These are phyloP conservation scores for Cicer bijugum DNA, from an alignment of 306 rosid genomes.

Conservation along the genomic window DNA sequence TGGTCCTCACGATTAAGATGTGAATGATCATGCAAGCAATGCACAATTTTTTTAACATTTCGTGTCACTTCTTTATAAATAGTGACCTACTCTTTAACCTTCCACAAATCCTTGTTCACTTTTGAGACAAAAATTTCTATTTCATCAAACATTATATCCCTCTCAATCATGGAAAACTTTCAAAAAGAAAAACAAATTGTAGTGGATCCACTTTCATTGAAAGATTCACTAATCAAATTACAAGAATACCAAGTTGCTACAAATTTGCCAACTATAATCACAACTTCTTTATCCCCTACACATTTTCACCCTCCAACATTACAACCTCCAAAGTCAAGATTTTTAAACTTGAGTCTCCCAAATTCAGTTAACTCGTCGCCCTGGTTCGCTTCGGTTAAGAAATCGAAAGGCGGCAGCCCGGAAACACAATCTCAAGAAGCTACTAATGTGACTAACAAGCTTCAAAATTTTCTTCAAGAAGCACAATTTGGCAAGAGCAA, in stretches of 20 bases:
- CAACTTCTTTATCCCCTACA: constrained; percentile 40
- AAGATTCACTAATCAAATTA: constrained; percentile 42
- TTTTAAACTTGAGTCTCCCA: constrained; percentile 77
- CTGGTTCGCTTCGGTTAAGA: constrained; percentile 53
- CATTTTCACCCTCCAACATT: constrained; percentile 59
- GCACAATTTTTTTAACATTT: constrained; percentile 37
- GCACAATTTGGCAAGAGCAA: constrained; percentile 58
- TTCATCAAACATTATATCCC: neutral
- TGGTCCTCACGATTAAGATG: constrained; percentile 59
- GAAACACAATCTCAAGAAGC: constrained; percentile 43
- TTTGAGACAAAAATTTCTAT: constrained; percentile 30
- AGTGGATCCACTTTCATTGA: constrained; percentile 76
- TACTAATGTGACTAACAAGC: constrained; percentile 33
- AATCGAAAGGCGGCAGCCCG: constrained; percentile 45
- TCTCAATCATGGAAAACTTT: constrained; percentile 41
- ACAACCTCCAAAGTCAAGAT: constrained; percentile 62
- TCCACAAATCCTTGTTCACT: constrained; percentile 43
- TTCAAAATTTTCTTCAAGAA: constrained; percentile 46
- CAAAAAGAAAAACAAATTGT: constrained; percentile 74
- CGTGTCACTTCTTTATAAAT: constrained; percentile 44
- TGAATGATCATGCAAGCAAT: constrained; percentile 45
- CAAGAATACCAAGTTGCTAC: constrained; percentile 20
- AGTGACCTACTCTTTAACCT: constrained; percentile 3
- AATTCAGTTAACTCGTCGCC: constrained; percentile 73
- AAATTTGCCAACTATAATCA: constrained; percentile 43